phyloP scores from a whole-genome alignment of 305 asterid genomes.

The Fraxinus angustifolia region DNA sequence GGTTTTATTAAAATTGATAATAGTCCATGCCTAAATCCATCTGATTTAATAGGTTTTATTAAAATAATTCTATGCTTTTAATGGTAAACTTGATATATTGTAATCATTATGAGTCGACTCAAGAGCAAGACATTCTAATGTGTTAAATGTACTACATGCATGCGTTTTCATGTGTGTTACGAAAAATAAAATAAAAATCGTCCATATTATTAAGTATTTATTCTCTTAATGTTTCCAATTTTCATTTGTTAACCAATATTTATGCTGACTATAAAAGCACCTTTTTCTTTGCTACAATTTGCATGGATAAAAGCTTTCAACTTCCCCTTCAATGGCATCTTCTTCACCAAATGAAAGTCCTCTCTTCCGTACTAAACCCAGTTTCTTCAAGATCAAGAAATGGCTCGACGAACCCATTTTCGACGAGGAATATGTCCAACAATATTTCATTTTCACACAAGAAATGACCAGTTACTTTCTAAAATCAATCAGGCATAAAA shows the following conservation, averaged over 20 bases:
- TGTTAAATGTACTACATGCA: neutral
- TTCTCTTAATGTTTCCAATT: neutral
- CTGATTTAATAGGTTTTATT: neutral
- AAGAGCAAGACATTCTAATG: neutral
- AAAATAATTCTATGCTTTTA: neutral
- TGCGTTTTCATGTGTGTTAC: neutral
- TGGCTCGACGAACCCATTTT: neutral
- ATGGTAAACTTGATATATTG: neutral
- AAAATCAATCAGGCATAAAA: neutral
- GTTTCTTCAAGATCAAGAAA: neutral
- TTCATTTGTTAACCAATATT: neutral
- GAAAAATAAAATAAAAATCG: neutral
- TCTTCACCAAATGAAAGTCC: neutral
- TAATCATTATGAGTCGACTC: neutral
- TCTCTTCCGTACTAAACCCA: neutral
- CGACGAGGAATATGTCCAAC: neutral
- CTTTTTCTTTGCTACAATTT: neutral
- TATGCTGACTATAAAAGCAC: neutral
- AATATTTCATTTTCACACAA: neutral
- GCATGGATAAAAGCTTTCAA: neutral
- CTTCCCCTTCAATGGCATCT: neutral
- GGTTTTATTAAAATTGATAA: neutral
- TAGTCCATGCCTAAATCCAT: neutral
- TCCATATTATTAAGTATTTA: neutral
- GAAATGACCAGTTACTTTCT: neutral